A percentile compares a stretch with the other conserved stretches of the same genome.
phyloP scores from a whole-genome alignment of 371 early-diverging fungal genomes.

The Catenaria anguillulae region DNA sequence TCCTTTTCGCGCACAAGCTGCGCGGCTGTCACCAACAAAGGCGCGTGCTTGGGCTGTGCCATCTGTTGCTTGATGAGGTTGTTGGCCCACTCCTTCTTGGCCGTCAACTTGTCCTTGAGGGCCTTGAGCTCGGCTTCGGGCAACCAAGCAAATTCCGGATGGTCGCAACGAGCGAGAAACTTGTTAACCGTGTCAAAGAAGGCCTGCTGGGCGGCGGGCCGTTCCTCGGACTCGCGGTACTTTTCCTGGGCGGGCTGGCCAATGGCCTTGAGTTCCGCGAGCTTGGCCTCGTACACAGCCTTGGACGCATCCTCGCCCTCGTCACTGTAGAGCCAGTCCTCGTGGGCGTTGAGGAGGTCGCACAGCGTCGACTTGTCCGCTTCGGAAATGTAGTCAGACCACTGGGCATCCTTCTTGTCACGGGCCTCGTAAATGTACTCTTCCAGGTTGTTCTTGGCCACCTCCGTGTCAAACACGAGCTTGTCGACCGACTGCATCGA shows the following conservation, averaged over 20 bases:
- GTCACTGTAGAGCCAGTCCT: constrained; percentile 89
- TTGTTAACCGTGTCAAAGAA: constrained; percentile 63
- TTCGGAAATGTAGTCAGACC: constrained; percentile 58
- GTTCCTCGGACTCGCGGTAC: constrained; percentile 67
- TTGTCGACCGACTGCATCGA: constrained; percentile 74
- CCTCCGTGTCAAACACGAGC: constrained; percentile 83
- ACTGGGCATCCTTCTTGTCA: constrained; percentile 61
- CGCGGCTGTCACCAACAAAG: constrained; percentile 48
- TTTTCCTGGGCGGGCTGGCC: constrained; percentile 71
- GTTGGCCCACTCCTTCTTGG: constrained; percentile 78
- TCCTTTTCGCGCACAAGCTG: constrained; percentile 67
- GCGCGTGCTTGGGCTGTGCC: constrained; percentile 52
- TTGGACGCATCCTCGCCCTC: constrained; percentile 89
- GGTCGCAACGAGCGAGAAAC: constrained; percentile 31
- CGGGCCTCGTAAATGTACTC: constrained; percentile 97
- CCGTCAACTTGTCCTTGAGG: constrained; percentile 53
- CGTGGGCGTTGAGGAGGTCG: constrained; percentile 53
- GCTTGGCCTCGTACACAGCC: constrained; percentile 69
- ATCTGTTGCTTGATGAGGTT: constrained; percentile 58
- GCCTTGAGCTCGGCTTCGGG: constrained; percentile 67
- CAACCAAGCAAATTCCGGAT: constrained; percentile 80
- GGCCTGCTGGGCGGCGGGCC: constrained; percentile 61
- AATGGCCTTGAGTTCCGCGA: constrained; percentile 50
- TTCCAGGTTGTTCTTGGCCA: constrained; percentile 85
- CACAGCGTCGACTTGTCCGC: constrained; percentile 52